Evolutionary conservation across 108 stramenopile species (phyloP), one percentile per base, ranked within the genome.

Genomic region (Mediolabrus comicus): DNA sequence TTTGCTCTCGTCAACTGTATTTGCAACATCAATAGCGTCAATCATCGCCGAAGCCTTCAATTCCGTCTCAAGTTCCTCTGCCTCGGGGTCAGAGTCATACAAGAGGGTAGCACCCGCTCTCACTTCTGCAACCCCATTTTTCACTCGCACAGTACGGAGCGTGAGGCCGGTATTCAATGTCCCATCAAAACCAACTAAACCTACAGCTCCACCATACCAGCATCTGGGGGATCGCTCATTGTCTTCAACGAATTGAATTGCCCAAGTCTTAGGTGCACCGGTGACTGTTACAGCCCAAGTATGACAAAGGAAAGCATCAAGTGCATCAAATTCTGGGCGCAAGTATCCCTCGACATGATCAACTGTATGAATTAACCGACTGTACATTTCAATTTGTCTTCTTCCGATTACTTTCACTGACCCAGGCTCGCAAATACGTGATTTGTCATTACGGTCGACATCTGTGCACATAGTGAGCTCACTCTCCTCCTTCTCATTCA

Each of bases 211-310:
- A 33, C 98, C 98, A 83, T 98, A 98, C 97, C 97, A 98, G 75
- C 89, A 87, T 7, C 98, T 82, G 14, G 95, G 92, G 3, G 96
- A 92, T 41, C 91, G 87, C 75, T 98, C 98, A 27, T 84, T 94
- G 67, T 96, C 92, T 74, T 98, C 98, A 24, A 98, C 90, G 60
- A 98, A 98, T 69, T 96, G 96, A 69, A 97, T 97, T 9, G 98
- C 98, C 98, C 98, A 98, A 30, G 94, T 95, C 78, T 98, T 98
- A 11, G 98, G 98, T 32, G 96, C 95, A 59, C 98, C 98, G 28
- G 97, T 98, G n/a, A 98, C 98, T 27, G 98, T 98, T 11, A 98
- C 98, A 31, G 97, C 97, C 98, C 98, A 98, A 31, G 98, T 98
- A 79, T 98, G 97, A 57, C 97, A 97, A 36, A 98, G 80, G 62